Base-by-base conservation (phyloP, 2,329 filamentous ascomycete species). In the Penicillium sp. region DNA sequence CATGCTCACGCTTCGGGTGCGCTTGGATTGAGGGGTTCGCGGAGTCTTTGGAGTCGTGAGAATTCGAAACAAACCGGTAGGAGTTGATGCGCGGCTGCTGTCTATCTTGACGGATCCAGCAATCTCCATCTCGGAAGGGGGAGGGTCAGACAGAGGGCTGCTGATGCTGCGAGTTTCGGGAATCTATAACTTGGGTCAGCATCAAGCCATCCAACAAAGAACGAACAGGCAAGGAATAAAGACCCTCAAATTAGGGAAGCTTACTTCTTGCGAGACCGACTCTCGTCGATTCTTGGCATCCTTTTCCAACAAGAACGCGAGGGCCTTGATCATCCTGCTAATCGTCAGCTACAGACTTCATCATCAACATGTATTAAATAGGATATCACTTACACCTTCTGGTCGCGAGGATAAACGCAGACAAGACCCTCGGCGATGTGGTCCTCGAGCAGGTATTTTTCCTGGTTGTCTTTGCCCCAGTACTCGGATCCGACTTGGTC, bases 401-500 rank as follows among this genome's bases (percentile, higher is more conserved):
- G 60, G 14, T 59, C 49, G 16, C 59, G 57, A 0, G 69, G 69
- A 50, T 63, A 70, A 2, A 50, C 40, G 54, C 62, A 65, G 35
- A 63, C 47, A 16, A 54, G 31, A 10, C 60, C 55, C n/a, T 61
- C 52, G 0, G 55, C n/a, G 3, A 69, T 40, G 18, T 62, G 61
- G 14, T 64, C 69, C 16, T 58, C 16, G 24, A 67, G 47, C 9
- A 71, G 55, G 46, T 66, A 66, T 41, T 62, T 63, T 19, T 53
- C 39, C 10, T 64, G 58, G 27, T 59, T 66, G 11, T 51, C 35
- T 18, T 60, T 41, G 11, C 68, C 67, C 69, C 69, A 70, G 22
- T 69, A 69, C 37, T 54, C 50, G n/a, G 33, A 53, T 6, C 67
- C 68, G 16, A 60, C 57, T 13, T 50, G 39, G 3, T 60, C 60